Base-by-base conservation (phyloP, 129 eudicot species). In the Silybum marianum region DNA sequence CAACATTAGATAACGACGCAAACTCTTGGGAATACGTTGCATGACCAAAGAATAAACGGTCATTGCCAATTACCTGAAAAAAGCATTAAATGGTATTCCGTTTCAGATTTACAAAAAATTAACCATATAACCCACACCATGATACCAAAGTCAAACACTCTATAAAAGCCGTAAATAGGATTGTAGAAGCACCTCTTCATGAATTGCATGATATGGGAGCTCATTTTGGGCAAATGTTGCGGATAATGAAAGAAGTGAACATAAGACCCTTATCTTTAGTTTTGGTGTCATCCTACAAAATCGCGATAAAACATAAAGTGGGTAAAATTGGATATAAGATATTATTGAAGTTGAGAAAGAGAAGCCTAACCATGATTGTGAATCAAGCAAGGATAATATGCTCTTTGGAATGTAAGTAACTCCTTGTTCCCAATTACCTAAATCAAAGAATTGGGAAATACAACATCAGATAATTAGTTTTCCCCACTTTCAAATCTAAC, bases 351-450 rank as follows among this genome's bases (percentile, higher is more conserved):
- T 75, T 39, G 69, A 7, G 73, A 78, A 73, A 79, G 9, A 28
- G 80, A 81, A 83, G 60, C 9, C 88, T 81, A 80, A 93, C 98
- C 91, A 84, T 81, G 96, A 86, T 39, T 78, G 87, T 75, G 92
- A 89, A 85, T 86, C 83, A 42, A 93, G 86, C 83, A 90, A 70
- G 73, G 90, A 81, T 78, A 91, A 81, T 76, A 92, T 26, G 83
- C 76, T 78, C 85, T 86, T 88, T 11, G 89, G 90, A 48, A 91
- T 77, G 86, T 86, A 69, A 42, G 76, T 75, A 73, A 88, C 85
- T 85, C 96, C 96, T 88, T 51, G 93, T 77, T 81, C 88, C 78
- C 76, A 76, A 69, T 83, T 80, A 86, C 94, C 98, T 93, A 69
- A 73, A 83, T 63, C 36, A 67, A 70, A 4, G 0, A 58, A 58